Conservation (phyloP, 345 rosid species). For the Brassica nigra region DNA sequence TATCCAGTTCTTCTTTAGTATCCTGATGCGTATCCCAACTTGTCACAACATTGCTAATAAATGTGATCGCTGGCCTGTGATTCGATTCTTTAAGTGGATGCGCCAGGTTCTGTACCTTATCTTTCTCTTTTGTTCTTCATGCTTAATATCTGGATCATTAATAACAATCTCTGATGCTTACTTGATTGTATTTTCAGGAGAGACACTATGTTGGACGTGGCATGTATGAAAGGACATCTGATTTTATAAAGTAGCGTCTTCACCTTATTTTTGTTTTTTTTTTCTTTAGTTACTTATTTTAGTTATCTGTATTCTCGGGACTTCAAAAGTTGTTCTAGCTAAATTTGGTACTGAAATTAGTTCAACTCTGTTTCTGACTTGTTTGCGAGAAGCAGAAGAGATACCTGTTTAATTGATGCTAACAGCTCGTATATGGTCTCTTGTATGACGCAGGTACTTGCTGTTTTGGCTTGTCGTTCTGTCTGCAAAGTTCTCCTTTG, state of each 20-base stretch:
- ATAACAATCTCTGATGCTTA: slow-evolving; percentile 16
- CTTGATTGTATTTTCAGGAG: slow-evolving; percentile 59
- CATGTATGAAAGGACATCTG: slow-evolving; percentile 91
- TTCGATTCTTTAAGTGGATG: slow-evolving; percentile 94
- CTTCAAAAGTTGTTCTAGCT: slow-evolving; percentile 24
- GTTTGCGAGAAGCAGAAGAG: slow-evolving; percentile 20
- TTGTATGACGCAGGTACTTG: slow-evolving; percentile 68
- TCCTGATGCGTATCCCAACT: slow-evolving; percentile 86
- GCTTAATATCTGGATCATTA: slow-evolving; percentile 11
- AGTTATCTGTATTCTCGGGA: slow-evolving; percentile 16
- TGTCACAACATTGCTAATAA: slow-evolving; percentile 73
- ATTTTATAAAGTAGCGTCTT: slow-evolving; percentile 70
- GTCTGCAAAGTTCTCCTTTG: slow-evolving; percentile 82
- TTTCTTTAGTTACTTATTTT: background rate
- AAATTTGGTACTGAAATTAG: slow-evolving; percentile 15
- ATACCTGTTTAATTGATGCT: slow-evolving; percentile 26
- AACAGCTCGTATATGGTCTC: background rate
- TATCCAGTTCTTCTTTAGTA: slow-evolving; percentile 73
- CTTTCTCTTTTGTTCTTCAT: background rate
- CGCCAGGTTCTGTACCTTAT: slow-evolving; percentile 69
- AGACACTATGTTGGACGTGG: slow-evolving; percentile 93
- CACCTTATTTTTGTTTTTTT: slow-evolving; percentile 10
- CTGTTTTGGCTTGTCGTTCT: slow-evolving; percentile 85
- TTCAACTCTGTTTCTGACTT: slow-evolving; percentile 19
- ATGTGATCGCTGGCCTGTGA: slow-evolving; percentile 77